Evolutionary conservation across 306 rosid genomes (phyloP), one percentile per base, ranked within the genome.

Genomic region (Medicago arabica): DNA sequence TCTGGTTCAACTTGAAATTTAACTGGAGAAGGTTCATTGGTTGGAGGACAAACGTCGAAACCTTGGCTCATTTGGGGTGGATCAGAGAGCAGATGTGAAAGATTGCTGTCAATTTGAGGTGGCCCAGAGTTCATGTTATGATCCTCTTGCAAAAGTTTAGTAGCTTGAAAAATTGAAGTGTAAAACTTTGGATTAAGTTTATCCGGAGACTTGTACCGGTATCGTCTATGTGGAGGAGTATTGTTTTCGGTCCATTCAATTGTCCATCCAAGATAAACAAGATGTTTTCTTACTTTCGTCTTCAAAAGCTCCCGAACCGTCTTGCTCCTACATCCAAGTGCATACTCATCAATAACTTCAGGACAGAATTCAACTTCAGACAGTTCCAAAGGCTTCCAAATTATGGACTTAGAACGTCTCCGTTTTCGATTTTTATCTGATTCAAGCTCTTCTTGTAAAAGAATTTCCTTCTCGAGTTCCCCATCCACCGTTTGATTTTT

Each of bases 191-290:
- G 13, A 25, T 82, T 89, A 50, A 28, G 51, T 65, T 46, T 46
- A 65, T 72, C 77, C 13, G 91, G 97, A 5, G 88, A 74, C 67
- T 28, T 81, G 66, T 88, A 92, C 76, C 88, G 71, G 80, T 50
- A 83, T 47, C 80, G 38, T 13, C 6, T 65, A 55, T 68, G 59
- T 17, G 21, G 2, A 25, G 12, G 28, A 55, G 1, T 0, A 2
- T 17, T 63, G 28, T 13, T 64, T 34, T 46, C 49, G 7, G 65
- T 62, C 51, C 65, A 75, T 25, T 92, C 97, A 69, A 90, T 84
- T 67, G 74, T 83, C 93, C 97, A 92, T 47, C 97, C 97, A 67
- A 88, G 83, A 75, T 55, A 78, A 1, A 63, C 84, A 69, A 92
- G 85, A 89, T 92, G 95, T 51, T 84, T 82, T 74, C 77, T 49